Evolutionary conservation across 2,329 filamentous ascomycete species (phyloP).

Genomic region (Fusarium sp.): DNA sequence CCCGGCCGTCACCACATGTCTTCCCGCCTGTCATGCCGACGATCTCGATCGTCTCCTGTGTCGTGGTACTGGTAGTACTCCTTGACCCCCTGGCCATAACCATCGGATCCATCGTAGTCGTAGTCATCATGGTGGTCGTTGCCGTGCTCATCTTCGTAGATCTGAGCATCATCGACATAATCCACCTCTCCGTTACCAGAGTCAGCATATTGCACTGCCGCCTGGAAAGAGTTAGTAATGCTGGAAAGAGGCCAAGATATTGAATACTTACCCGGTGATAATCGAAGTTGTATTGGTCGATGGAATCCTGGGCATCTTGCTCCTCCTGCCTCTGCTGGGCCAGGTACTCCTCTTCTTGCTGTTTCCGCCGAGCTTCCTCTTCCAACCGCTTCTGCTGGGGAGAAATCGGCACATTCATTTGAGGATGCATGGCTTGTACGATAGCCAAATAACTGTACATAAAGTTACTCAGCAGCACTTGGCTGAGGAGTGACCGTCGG

Average conservation of each 20-base stretch:
- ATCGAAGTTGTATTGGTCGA: constrained; percentile 65
- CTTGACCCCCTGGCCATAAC: constrained; percentile 53
- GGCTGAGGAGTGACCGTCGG: constrained; percentile 88
- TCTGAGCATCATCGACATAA: constrained; percentile 64
- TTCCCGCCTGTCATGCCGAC: constrained; percentile 51
- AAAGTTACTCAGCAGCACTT: constrained; percentile 97
- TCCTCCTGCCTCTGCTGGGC: constrained; percentile 59
- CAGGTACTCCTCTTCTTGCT: constrained; percentile 62
- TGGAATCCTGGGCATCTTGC: constrained; percentile 60
- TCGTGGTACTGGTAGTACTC: constrained; percentile 57
- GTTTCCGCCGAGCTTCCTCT: constrained; percentile 64
- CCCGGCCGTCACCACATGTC: constrained; percentile 57
- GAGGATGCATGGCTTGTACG: constrained; percentile 98
- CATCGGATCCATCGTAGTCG: constrained; percentile 53
- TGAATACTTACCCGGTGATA: constrained; percentile 62
- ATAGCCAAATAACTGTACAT: constrained; percentile 99
- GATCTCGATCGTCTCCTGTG: constrained; percentile 48
- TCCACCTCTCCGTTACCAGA: constrained; percentile 58
- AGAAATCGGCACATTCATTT: constrained; percentile 89
- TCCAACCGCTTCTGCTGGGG: constrained; percentile 76
- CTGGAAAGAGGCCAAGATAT: not conserved
- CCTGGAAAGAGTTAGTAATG: constrained; percentile 45
- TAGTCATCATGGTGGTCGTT: constrained; percentile 53
- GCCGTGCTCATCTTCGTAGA: constrained; percentile 64
- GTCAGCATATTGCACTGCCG: constrained; percentile 60